These are phyloP conservation scores for Lodderomyces beijingensis DNA, from an alignment of 1,139 yeast species.

Conservation along the genomic window DNA sequence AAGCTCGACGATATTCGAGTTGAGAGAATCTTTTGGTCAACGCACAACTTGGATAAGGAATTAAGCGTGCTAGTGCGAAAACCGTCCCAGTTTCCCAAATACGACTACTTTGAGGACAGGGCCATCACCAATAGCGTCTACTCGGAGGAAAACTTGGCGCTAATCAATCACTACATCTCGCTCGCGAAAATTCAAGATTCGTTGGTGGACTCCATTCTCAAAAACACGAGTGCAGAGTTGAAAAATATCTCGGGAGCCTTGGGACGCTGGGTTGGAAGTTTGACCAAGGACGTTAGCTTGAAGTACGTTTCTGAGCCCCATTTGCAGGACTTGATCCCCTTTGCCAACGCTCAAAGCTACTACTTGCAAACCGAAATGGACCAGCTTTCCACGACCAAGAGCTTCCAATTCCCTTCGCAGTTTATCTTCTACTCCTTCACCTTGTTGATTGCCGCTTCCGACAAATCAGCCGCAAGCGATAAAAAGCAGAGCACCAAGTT, in stretches of 20 bases:
- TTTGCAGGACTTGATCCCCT: conserved; percentile 30
- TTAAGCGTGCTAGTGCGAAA: conserved; percentile 27
- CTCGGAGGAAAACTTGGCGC: conserved; percentile 18
- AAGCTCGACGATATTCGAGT: conserved; percentile 6
- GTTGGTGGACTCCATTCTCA: conserved; percentile 16
- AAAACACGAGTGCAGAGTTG: conserved; percentile 8
- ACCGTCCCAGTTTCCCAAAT: conserved; percentile 34
- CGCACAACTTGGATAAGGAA: conserved; percentile 38
- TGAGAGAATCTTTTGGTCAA: conserved; percentile 35
- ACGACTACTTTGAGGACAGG: conserved; percentile 16
- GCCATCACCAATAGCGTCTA: conserved; percentile 12
- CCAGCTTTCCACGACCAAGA: conserved; percentile 34
- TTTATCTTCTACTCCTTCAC: conserved; percentile 40
- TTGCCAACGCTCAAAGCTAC: conserved; percentile 35
- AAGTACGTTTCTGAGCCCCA: conserved; percentile 21
- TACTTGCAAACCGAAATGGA: conserved; percentile 39
- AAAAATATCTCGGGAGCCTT: conserved; percentile 21
- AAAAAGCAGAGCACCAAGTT: conserved; percentile 9
- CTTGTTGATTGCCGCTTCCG: conserved; percentile 17
- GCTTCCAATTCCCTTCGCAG: conserved; percentile 40
- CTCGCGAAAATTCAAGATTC: conserved; percentile 19
- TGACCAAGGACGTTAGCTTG: conserved; percentile 26
- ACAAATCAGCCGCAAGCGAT: conserved; percentile 4
- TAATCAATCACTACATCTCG: conserved; percentile 20
- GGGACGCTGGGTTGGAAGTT: conserved; percentile 35